A percentile compares a stretch with the other conserved stretches of the same genome.
phyloP scores from a whole-genome alignment of 305 asterid genomes.

The Fraxinus angustifolia region DNA sequence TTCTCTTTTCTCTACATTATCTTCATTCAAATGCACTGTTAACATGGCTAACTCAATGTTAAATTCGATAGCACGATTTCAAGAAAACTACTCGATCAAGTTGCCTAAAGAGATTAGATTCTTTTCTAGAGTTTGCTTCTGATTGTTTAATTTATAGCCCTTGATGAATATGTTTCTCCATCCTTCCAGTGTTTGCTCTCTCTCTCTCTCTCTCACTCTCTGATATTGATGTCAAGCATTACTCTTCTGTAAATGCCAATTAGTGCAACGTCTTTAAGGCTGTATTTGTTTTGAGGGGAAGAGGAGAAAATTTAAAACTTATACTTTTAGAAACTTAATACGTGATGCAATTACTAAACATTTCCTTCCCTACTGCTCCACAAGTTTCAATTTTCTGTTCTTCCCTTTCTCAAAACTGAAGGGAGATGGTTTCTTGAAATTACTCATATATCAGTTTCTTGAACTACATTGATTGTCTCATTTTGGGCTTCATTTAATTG shows the following conservation, averaged over 20 bases:
- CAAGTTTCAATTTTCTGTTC: background rate
- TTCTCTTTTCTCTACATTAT: background rate
- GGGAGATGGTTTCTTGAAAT: conserved; percentile 12
- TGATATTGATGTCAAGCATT: background rate
- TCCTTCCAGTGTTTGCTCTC: background rate
- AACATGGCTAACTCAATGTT: background rate
- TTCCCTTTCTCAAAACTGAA: background rate
- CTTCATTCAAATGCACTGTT: background rate
- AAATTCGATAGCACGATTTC: background rate
- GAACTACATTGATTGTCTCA: conserved; percentile 14
- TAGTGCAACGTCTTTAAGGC: background rate
- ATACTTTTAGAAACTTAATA: background rate
- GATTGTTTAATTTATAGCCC: background rate
- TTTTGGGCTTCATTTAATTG: background rate
- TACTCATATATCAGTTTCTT: conserved; percentile 14
- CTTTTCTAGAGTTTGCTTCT: background rate
- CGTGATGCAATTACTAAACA: background rate
- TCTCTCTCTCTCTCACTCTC: background rate
- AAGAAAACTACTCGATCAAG: background rate
- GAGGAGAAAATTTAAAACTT: background rate
- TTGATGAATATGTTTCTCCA: background rate
- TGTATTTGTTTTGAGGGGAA: background rate
- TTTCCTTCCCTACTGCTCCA: background rate
- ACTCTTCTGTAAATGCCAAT: background rate
- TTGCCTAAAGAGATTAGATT: background rate